Percentiles rank a stretch among this genome's conserved stretches.
These are phyloP conservation scores for Phytophthora cactorum DNA, from an alignment of 352 stramenopile species.

Conservation along the genomic window DNA sequence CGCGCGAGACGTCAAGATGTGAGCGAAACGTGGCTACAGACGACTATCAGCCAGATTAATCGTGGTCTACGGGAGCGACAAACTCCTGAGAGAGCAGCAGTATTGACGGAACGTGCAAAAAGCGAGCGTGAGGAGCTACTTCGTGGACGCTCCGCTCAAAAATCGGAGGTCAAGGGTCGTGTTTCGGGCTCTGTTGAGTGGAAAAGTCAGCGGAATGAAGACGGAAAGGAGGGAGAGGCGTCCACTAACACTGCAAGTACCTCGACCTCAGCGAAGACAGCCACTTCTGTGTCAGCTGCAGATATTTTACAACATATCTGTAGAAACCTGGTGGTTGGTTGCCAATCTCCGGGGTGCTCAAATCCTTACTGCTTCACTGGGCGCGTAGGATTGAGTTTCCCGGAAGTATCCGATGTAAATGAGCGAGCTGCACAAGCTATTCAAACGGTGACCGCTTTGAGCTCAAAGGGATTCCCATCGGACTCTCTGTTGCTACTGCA, in stretches of 20 bases:
- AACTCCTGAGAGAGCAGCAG: constrained; percentile 32
- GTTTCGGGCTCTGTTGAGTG: constrained; percentile 83
- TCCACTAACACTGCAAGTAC: neutral
- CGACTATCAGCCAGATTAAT: constrained; percentile 67
- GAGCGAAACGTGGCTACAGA: constrained; percentile 66
- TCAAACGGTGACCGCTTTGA: constrained; percentile 49
- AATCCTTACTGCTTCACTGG: constrained; percentile 60
- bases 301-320: constrained; percentile 57
- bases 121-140: constrained; percentile 60
- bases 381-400: constrained; percentile 6
- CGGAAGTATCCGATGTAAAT: constrained; percentile 33
- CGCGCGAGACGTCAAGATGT: constrained; percentile 64
- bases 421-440: constrained; percentile 57
- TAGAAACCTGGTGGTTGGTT: constrained; percentile 57
- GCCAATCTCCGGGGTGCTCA: constrained; percentile 31
- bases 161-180: constrained; percentile 65
- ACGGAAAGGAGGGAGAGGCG: constrained; percentile 43
- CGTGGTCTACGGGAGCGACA: constrained; percentile 35
- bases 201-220: constrained; percentile 76
- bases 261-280: neutral
- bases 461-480: constrained; percentile 37
- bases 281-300: constrained; percentile 6
- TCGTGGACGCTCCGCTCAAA: constrained; percentile 37
- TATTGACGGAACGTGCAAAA: constrained; percentile 45
- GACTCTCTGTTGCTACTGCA: constrained; percentile 48